phyloP scores from a whole-genome alignment of 2,329 filamentous ascomycete genomes.

The Epichloe bromicola region DNA sequence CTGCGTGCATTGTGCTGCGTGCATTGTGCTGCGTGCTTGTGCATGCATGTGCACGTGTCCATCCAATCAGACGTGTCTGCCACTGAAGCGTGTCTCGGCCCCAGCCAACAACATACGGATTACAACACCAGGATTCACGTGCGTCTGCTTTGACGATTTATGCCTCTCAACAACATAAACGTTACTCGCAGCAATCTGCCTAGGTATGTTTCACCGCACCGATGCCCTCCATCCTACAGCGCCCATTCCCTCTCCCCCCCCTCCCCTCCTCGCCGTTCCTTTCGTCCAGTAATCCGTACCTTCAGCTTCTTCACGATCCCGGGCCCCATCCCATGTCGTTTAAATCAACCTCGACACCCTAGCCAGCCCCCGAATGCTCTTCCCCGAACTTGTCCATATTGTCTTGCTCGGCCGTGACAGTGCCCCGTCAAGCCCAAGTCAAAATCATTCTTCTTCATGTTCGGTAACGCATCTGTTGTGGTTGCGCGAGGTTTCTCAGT shows the following conservation, averaged over 20 bases:
- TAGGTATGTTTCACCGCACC: constrained; percentile 5
- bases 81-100: background rate
- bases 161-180: constrained; percentile 1
- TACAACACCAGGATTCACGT: background rate
- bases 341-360: background rate
- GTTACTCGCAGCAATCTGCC: constrained; percentile 10
- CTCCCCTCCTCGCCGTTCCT: background rate
- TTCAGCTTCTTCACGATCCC: background rate
- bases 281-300: background rate
- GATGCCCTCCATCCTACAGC: background rate
- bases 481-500: too few species aligned
- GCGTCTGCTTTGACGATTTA: background rate
- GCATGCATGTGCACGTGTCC: background rate
- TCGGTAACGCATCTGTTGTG: background rate
- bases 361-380: background rate
- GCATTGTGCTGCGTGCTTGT: too few species aligned
- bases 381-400: background rate
- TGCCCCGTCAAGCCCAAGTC: background rate
- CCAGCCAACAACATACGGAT: background rate
- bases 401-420: background rate
- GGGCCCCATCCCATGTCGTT: background rate
- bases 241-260: background rate
- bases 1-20: too few species aligned
- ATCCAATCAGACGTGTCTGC: background rate
- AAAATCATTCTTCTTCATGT: background rate